A percentile compares a stretch with the other conserved stretches of the same genome.
Evolutionary conservation across 495 filamentous ascomycete genomes (phyloP).

Genomic region (Aspergillus steynii): DNA sequence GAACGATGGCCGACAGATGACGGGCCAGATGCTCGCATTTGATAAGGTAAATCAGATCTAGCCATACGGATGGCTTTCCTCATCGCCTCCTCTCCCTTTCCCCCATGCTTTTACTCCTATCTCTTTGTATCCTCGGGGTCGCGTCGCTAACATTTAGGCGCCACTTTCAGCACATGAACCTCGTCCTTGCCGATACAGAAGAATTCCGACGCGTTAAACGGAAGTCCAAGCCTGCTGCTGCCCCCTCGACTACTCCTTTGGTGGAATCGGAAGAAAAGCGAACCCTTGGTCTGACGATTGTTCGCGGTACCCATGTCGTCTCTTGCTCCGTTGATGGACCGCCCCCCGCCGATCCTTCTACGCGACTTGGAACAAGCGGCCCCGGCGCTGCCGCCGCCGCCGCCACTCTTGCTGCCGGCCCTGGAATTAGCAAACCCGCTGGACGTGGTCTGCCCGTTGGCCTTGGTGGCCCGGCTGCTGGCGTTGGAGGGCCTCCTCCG

Average conservation of each 20-base stretch:
- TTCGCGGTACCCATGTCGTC: slow-evolving; percentile 90
- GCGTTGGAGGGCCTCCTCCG: slow-evolving; percentile 79
- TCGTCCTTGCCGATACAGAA: slow-evolving; percentile 98
- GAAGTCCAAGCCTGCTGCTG: slow-evolving; percentile 71
- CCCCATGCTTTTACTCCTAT: not conserved
- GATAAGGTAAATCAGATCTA: slow-evolving; percentile 68
- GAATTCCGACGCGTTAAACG: slow-evolving; percentile 95
- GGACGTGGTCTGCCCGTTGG: slow-evolving; percentile 87
- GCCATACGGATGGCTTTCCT: not conserved
- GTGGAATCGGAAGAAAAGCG: slow-evolving; percentile 95
- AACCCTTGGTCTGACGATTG: slow-evolving; percentile 89
- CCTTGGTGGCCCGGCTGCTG: slow-evolving; percentile 85
- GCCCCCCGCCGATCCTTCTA: slow-evolving; percentile 90
- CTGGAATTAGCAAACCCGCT: slow-evolving; percentile 88
- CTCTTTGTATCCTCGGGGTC: not conserved
- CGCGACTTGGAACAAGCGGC: slow-evolving; percentile 78
- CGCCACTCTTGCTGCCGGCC: slow-evolving; percentile 73
- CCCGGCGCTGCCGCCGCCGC: slow-evolving; percentile 62
- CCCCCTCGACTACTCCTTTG: slow-evolving; percentile 59
- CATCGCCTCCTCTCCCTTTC: not conserved
- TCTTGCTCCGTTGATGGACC: slow-evolving; percentile 95
- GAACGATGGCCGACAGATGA: slow-evolving; percentile 94
- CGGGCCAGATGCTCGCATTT: slow-evolving; percentile 94
- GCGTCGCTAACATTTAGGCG: not conserved
- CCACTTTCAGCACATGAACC: slow-evolving; percentile 85